These are phyloP conservation scores for Nepenthes gracilis DNA, from an alignment of 148 eudicot species.

Conservation along the genomic window DNA sequence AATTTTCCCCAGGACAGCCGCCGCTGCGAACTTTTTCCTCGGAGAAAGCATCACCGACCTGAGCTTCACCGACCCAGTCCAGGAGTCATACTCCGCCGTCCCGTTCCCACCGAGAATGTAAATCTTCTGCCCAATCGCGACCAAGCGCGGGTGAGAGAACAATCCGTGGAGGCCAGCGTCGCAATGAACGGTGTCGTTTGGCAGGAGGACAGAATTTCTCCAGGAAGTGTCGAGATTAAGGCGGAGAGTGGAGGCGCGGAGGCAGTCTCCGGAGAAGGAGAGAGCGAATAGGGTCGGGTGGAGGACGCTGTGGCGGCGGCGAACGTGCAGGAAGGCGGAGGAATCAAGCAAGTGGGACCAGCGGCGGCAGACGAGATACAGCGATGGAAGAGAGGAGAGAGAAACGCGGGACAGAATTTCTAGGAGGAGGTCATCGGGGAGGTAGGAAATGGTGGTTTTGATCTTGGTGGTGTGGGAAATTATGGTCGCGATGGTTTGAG, in stretches of 20 bases:
- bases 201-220: conserved; percentile 19
- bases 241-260: conserved; percentile 18
- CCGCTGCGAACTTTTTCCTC: conserved; percentile 68
- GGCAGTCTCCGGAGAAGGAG: conserved; percentile 16
- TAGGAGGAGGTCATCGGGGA: conserved; percentile 65
- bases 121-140: conserved; percentile 35
- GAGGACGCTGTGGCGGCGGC: conserved; percentile 33
- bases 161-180: conserved; percentile 7
- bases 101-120: conserved; percentile 30
- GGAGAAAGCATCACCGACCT: conserved; percentile 26
- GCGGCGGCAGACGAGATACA: conserved; percentile 53
- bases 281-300: conserved; percentile 38
- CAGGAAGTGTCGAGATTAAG: conserved; percentile 16
- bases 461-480: conserved; percentile 7
- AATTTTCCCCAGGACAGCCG: conserved; percentile 31
- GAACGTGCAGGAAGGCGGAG: conserved; percentile 39
- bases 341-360: conserved; percentile 54
- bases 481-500: conserved; percentile 13
- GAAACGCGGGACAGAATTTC: conserved; percentile 51
- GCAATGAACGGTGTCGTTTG: conserved; percentile 10
- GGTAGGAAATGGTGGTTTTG: conserved; percentile 32
- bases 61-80: conserved; percentile 39
- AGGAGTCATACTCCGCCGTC: conserved; percentile 38
- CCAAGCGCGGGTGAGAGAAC: conserved; percentile 34
- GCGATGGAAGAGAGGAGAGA: conserved; percentile 37